These are phyloP conservation scores for Aspergillus coremiiformis DNA, from an alignment of 495 filamentous ascomycete genomes.

Conservation along the genomic window DNA sequence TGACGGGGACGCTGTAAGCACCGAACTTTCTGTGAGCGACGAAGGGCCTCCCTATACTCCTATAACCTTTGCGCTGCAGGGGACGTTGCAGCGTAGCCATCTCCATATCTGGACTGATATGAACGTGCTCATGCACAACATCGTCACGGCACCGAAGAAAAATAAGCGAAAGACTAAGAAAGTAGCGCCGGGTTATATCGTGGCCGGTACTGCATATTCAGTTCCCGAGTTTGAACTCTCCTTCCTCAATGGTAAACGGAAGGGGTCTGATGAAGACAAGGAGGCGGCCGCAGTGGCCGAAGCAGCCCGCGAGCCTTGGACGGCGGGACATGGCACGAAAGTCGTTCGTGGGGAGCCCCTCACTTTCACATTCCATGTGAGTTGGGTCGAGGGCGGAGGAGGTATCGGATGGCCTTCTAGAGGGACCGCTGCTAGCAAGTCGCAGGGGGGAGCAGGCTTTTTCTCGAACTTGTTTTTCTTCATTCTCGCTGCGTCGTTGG, in stretches of 20 bases:
- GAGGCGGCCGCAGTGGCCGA: slow-evolving; percentile 30
- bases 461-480: slow-evolving; percentile 37
- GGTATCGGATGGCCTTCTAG: slow-evolving; percentile 37
- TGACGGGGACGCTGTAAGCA: slow-evolving; percentile 11
- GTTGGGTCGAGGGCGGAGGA: slow-evolving; percentile 73
- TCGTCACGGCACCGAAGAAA: slow-evolving; percentile 25
- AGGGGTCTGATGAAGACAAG: slow-evolving; percentile 31
- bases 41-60: slow-evolving; percentile 49
- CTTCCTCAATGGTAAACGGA: slow-evolving; percentile 11
- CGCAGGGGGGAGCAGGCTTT: slow-evolving; percentile 12
- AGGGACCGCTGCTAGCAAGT: slow-evolving; percentile 31
- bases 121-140: slow-evolving; percentile 79
- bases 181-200: slow-evolving; percentile 49
- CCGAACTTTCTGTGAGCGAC: slow-evolving; percentile 28
- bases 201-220: slow-evolving; percentile 82
- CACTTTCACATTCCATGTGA: slow-evolving; percentile 69
- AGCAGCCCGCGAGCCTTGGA: slow-evolving; percentile 40
- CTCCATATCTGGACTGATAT: slow-evolving; percentile 84
- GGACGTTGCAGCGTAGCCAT: slow-evolving; percentile 81
- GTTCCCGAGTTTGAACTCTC: slow-evolving; percentile 57
- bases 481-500: slow-evolving; percentile 37
- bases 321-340: slow-evolving; percentile 43
- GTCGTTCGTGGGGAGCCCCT: slow-evolving; percentile 84
- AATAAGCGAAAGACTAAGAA: slow-evolving; percentile 20
- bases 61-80: slow-evolving; percentile 76